phyloP scores from a whole-genome alignment of 2,329 filamentous ascomycete species.

The Parastagonospora avenae region DNA sequence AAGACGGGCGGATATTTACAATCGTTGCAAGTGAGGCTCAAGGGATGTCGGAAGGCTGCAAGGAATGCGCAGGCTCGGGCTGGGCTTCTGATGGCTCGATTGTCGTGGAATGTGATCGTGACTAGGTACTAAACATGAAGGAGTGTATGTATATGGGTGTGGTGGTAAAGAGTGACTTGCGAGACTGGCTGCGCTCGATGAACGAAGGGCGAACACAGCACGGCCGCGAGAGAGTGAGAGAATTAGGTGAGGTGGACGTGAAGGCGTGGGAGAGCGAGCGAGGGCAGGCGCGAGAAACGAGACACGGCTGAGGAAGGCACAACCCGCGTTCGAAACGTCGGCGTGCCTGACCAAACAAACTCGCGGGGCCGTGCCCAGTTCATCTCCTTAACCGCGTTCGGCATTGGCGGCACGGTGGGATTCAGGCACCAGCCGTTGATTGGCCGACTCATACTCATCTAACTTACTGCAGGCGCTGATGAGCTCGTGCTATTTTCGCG shows the following conservation, averaged over 20 bases:
- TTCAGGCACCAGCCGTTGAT: constrained; percentile 13
- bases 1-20: constrained; percentile 28
- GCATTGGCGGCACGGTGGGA: no score
- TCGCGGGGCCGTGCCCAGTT: constrained; percentile 22
- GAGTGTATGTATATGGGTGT: constrained; percentile 31
- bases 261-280: constrained; percentile 17
- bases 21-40: constrained; percentile 17
- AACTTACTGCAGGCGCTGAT: constrained; percentile 32
- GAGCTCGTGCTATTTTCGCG: constrained; percentile 29
- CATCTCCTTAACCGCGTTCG: neutral
- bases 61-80: constrained; percentile 36
- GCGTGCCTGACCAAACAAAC: constrained; percentile 21
- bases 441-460: constrained; percentile 32
- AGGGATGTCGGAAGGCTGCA: constrained; percentile 29
- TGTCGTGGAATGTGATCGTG: constrained; percentile 32
- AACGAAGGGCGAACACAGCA: constrained; percentile 49
- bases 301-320: constrained; percentile 9
- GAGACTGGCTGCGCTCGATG: constrained; percentile 40
- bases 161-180: constrained; percentile 41
- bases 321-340: constrained; percentile 25
- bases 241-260: constrained; percentile 22
- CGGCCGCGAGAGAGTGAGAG: constrained; percentile 37
- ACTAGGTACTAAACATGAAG: constrained; percentile 41
- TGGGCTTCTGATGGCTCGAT: constrained; percentile 18
- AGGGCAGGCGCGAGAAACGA: constrained; percentile 5